Conservation (phyloP, 1,284 basidiomycete species). For the Ustilago crameri region DNA sequence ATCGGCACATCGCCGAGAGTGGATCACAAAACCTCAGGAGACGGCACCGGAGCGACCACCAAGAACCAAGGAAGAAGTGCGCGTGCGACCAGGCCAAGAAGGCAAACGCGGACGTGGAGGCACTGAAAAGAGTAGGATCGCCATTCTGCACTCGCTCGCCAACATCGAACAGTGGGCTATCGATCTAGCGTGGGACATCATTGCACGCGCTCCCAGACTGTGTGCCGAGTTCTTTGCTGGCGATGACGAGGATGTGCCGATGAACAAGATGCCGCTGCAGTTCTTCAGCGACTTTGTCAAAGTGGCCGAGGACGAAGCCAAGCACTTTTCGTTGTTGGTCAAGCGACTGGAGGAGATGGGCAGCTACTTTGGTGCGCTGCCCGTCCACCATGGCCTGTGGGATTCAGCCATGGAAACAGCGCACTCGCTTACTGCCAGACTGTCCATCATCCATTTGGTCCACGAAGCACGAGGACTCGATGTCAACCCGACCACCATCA, state of each 20-base stretch:
- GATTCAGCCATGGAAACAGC: constrained; percentile 81
- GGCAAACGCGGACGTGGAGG: constrained; percentile 74
- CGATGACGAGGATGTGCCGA: constrained; percentile 21
- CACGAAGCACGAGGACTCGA: constrained; percentile 89
- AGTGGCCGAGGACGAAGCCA: constrained; percentile 81
- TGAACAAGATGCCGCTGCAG: constrained; percentile 54
- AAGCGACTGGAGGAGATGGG: constrained; percentile 73
- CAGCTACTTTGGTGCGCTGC: constrained; percentile 77
- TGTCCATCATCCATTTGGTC: constrained; percentile 88
- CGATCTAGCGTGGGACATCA: constrained; percentile 73
- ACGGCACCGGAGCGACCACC: constrained; percentile 78
- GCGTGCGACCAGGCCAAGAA: constrained; percentile 76
- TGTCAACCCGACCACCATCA: constrained; percentile 81
- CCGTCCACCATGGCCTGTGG: constrained; percentile 74
- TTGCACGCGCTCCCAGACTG: constrained; percentile 73
- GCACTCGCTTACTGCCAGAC: constrained; percentile 77
- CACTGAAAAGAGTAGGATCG: constrained; percentile 75
- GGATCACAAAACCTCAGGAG: constrained; percentile 47
- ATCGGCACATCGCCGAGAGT: constrained; percentile 19
- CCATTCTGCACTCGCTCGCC: constrained; percentile 83
- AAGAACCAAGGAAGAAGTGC: constrained; percentile 71
- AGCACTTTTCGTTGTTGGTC: constrained; percentile 72
- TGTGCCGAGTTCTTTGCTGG: constrained; percentile 42
- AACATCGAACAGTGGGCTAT: constrained; percentile 90
- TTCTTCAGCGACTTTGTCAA: constrained; percentile 68